phyloP scores from a whole-genome alignment of 345 rosid genomes.

The Eucalyptus grandis region DNA sequence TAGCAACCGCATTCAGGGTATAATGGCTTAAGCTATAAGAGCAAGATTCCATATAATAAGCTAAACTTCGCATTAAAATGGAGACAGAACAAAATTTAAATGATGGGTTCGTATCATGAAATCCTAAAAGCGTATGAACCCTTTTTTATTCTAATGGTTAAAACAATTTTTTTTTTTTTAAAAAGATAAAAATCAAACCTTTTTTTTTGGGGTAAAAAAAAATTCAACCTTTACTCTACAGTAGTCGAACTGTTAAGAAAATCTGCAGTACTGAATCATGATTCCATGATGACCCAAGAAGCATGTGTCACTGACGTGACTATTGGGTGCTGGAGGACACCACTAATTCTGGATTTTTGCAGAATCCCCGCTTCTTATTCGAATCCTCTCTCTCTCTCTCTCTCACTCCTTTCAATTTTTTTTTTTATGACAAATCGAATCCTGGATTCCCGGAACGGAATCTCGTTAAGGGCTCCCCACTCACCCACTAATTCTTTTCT shows the following conservation, averaged over 20 bases:
- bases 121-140: background rate
- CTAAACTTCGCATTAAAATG: background rate
- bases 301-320: background rate
- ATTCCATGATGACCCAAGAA: background rate
- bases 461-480: background rate
- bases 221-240: background rate
- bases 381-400: background rate
- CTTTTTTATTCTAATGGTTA: background rate
- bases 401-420: background rate
- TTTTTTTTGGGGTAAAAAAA: background rate
- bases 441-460: background rate
- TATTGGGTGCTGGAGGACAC: background rate
- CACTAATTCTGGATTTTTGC: background rate
- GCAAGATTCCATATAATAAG: background rate
- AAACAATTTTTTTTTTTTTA: background rate
- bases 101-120: background rate
- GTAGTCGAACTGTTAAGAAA: background rate
- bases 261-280: background rate
- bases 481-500: background rate
- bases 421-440: background rate
- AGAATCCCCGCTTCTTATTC: background rate
- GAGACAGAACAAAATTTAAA: background rate
- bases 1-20: background rate
- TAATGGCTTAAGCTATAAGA: background rate
- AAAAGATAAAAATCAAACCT: background rate